Base-by-base conservation (phyloP, 768 basidiomycete species). In the Piloderma croceum region DNA sequence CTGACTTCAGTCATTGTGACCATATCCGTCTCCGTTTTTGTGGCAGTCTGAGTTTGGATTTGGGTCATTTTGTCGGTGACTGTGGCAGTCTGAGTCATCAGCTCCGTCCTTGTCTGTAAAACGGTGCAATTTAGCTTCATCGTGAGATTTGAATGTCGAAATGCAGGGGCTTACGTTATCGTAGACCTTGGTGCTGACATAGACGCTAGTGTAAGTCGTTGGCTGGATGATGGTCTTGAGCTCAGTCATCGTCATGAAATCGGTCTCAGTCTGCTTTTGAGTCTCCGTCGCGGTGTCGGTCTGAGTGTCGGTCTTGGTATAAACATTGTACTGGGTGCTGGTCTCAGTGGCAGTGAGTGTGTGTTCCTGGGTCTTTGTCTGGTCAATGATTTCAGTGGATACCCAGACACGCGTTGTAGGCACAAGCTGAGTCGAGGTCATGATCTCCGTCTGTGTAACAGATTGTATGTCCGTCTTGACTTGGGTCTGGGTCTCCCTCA, bases 371-470 rank as follows among this genome's bases (percentile, higher is more conserved):
- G 38, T 50, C 38, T 71, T 56, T 49, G 76, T 78, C 39, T 65
- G 63, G 66, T 81, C 77, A 48, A 77, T 69, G 53, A 75, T 63
- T 58, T 81, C 73, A 17, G 81, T 84, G 12, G 79, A 82, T 27
- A 79, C 70, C 71, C 73, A 83, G 35, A 81, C 69, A 34, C 73
- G 71, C 10, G 80, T 83, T 20, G 81, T 83, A 34, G 79, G 79
- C 31, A 77, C 63, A 24, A 74, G 60, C 57, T 76, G 59, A 18
- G 74, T 65, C 6, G 73, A 74, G 3, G 78, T 79, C 34, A 42
- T 39, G 20, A 56, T 55, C 46, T 51, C 25, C 9, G 45, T 56
- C 46, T 53, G 40, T 21, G 53, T 53, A 36, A 40, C 46, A 13
- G 39, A 25, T 21, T 38, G 21, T 11, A 36, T 41, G 32, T 35